Base-by-base conservation (phyloP, 164 flowering plant species). In the Nymphaea colorata region DNA sequence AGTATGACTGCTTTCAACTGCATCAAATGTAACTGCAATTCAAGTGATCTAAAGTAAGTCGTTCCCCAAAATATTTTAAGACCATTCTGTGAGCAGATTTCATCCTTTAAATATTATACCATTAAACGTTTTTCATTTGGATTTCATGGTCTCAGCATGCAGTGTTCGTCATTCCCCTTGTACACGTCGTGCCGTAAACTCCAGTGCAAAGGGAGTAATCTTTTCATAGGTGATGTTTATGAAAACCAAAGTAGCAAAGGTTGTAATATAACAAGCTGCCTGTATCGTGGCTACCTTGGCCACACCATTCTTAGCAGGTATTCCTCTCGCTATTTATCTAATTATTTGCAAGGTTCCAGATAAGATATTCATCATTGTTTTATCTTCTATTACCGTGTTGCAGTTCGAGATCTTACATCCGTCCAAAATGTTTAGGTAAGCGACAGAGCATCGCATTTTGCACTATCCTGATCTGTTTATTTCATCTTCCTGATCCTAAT, bases 1-100 rank as follows among this genome's bases (percentile, higher is more conserved):
- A 76, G 76, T 62, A 59, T 79, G 1, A 79, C 82, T 44, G 82
- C 80, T 45, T 70, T 42, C 59, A 57, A 73, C 65, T 77, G 80
- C 67, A 71, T 79, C 55, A 47, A 70, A 53, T 79, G 82, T 68
- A 47, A 5, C 3, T 77, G 82, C 59, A 75, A 75, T 45, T 66
- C 73, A 25, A 43, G 6, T 6, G 67, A 71, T 69, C 71, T 75
- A 63, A 67, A 64, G 82, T 79, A 76, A 74, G 69, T 57, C 5
- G 12, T 4, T 15, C 4, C 42, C 4, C 42, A 6, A 12, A n/a
- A 15, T n/a, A 3, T 25, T 61, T 61, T 41, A 44, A 59, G 4
- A 43, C 17, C 61, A 36, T 18, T 42, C 3, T 42, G 16, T 45
- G 44, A 44, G 36, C 65, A 4, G 11, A 44, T 5, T 42, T 17